These are phyloP conservation scores for Macrophomina pseudophaseolina DNA, from an alignment of 2,329 filamentous ascomycete genomes.

Conservation along the genomic window DNA sequence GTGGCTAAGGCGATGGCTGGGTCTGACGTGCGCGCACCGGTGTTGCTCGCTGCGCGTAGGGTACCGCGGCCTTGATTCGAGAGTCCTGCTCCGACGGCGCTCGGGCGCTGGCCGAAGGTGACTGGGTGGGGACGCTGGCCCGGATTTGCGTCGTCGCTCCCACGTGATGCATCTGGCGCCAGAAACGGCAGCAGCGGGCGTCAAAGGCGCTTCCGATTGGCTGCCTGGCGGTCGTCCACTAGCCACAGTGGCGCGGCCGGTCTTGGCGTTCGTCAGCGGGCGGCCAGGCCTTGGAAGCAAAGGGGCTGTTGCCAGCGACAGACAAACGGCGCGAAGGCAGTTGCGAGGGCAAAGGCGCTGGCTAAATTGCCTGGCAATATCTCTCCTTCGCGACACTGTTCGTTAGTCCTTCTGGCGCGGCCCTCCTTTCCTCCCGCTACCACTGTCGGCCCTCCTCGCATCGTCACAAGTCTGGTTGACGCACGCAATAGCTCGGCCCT, in stretches of 20 bases:
- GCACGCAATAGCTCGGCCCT: conserved; percentile 1
- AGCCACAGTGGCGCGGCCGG: conserved; percentile 1
- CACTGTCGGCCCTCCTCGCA: neutral
- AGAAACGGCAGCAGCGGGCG: neutral
- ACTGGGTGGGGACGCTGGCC: neutral
- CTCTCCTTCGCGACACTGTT: neutral
- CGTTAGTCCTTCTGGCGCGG: neutral
- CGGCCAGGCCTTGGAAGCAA: neutral
- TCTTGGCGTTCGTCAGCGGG: conserved; percentile 2
- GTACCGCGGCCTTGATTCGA: neutral
- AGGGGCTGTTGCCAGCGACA: conserved; percentile 15
- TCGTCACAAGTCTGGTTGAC: conserved; percentile 6
- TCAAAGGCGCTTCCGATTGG: neutral
- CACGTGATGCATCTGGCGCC: too few species aligned
- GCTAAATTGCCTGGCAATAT: neutral
- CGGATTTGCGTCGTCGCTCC: neutral
- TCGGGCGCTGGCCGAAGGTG: neutral
- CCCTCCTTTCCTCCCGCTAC: neutral
- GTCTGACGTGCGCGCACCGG: neutral
- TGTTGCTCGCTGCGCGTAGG: neutral
- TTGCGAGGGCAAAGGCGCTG: neutral
- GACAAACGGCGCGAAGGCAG: conserved; percentile 8
- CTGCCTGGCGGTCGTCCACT: neutral
- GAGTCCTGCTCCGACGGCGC: neutral
- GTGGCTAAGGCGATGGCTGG: neutral